Base-by-base conservation (phyloP, 2,329 filamentous ascomycete species). In the Ceratocystiopsis minuta region DNA sequence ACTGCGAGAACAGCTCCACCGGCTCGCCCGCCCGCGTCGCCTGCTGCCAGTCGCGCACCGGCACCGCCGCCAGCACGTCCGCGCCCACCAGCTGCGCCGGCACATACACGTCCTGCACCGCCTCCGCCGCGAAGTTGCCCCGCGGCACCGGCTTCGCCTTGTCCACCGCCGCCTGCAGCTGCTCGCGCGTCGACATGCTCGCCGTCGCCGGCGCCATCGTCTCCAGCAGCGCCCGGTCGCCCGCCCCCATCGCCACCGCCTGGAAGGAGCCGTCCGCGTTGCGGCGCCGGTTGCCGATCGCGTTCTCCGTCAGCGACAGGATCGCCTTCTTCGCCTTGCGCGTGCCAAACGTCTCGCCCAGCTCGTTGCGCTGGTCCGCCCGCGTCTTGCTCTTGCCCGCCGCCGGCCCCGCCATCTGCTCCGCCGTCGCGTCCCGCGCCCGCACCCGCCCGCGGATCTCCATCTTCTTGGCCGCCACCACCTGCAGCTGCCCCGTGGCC, bases 281-380 rank as follows among this genome's bases (percentile, higher is more conserved):
- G 36, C 64, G 58, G 36, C 60, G 61, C 50, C 48, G 45, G 11
- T 28, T 43, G 24, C 46, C 44, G 33, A 88, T 84, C 16, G 80
- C 79, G 53, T 87, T 86, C 51, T 81, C 68, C 3, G 75, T 75
- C 48, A 72, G 67, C 43, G 77, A 71, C 24, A 69, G 66, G 50
- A 90, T 75, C 1, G 75, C 79, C 61, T 87, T 88, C 66, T 78
- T 80, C 17, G 83, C 80, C 60, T 87, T 88, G 64, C 83, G 86
- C 20, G 82, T 88, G 56, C 84, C 84, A 53, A 92, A 92, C 31
- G 79, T 75, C 51, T 81, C 70, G 35, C 80, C 81, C 13, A 92
- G 73, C 2, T 78, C 72, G 51, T 75, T 78, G 50, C 72, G 73
- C 54, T 72, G 70, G 24, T 78, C 71, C 51, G 69, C 62, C 52